Percentiles rank a stretch among this genome's conserved stretches.
phyloP scores from a whole-genome alignment of 768 basidiomycete species.

The Lactarius sanguifluus region DNA sequence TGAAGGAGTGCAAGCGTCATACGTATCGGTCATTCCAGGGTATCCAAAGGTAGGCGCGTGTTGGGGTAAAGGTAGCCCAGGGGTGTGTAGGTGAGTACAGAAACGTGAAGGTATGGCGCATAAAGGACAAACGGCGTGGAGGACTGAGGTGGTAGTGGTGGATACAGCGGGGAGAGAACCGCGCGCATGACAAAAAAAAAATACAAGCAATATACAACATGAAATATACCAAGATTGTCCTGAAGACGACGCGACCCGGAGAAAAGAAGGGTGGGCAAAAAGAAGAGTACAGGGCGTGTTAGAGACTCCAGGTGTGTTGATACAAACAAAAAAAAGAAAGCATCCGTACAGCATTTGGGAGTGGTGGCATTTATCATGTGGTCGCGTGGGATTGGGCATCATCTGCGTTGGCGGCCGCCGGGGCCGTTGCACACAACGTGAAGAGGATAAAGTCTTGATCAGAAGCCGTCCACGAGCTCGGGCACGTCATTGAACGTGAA shows the following conservation, averaged over 20 bases:
- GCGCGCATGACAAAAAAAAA: constrained; percentile 26
- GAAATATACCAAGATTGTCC: constrained; percentile 23
- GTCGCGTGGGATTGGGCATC: constrained; percentile 13
- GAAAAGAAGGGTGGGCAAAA: constrained; percentile 14
- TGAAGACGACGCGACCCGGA: constrained; percentile 21
- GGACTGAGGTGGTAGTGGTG: constrained; percentile 10
- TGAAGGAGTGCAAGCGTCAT: constrained; percentile 26
- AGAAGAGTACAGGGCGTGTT: constrained; percentile 23
- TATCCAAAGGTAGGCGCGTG: constrained; percentile 25
- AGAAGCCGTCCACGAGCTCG: constrained; percentile 25
- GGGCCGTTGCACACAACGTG: constrained; percentile 14
- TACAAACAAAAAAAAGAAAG: constrained; percentile 16
- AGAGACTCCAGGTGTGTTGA: constrained; percentile 20
- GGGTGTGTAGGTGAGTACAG: constrained; percentile 24
- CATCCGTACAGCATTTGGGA: constrained; percentile 22
- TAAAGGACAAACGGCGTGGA: constrained; percentile 16
- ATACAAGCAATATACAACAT: constrained; percentile 28
- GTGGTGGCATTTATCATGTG: constrained; percentile 11
- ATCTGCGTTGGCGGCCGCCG: constrained; percentile 19
- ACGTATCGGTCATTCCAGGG: constrained; percentile 29
- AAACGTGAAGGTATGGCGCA: constrained; percentile 24
- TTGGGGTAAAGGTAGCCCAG: constrained; percentile 14
- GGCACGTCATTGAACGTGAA: constrained; percentile 27
- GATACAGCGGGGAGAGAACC: constrained; percentile 29
- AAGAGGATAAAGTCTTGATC: not conserved